Evolutionary conservation across 106 monocot species (phyloP).

Genomic region (Phalaenopsis equestris): DNA sequence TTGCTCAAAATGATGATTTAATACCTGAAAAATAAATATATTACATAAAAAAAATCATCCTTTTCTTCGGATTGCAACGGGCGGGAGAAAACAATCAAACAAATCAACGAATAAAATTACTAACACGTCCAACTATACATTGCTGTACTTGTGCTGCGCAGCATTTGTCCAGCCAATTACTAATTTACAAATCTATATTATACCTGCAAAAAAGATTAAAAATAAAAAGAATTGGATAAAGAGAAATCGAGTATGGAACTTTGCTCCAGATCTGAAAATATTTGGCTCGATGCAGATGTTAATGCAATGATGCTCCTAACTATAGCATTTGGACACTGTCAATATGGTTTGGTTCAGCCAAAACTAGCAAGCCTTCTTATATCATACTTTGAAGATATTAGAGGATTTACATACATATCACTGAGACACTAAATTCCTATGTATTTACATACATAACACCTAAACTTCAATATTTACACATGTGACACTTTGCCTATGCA

Average conservation of each 20-base stretch:
- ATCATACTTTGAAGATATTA: too few relatives aligned
- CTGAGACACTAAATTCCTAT: too few relatives aligned
- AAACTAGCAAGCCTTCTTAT: too few relatives aligned
- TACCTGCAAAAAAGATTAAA: not conserved
- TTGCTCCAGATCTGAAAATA: not conserved
- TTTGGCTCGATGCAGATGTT: too few relatives aligned
- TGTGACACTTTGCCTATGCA: too few relatives aligned
- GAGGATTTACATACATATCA: too few relatives aligned
- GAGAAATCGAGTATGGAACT: not conserved
- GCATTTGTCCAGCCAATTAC: not conserved
- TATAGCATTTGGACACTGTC: too few relatives aligned
- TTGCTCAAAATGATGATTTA: not conserved
- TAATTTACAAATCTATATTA: not conserved
- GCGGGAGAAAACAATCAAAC: not conserved
- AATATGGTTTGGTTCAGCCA: too few relatives aligned
- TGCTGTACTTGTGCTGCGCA: not conserved
- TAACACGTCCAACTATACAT: not conserved
- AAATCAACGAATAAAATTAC: constrained; percentile 6
- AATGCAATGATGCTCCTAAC: too few relatives aligned
- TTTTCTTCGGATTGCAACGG: not conserved
- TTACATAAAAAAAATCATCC: not conserved
- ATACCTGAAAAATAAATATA: constrained; percentile 6
- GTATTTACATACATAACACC: too few relatives aligned
- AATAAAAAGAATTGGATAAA: not conserved
- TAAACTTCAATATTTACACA: too few relatives aligned